Base-by-base conservation (phyloP, 2,329 filamentous ascomycete genomes). In the Chalaropsis thielavioides region DNA sequence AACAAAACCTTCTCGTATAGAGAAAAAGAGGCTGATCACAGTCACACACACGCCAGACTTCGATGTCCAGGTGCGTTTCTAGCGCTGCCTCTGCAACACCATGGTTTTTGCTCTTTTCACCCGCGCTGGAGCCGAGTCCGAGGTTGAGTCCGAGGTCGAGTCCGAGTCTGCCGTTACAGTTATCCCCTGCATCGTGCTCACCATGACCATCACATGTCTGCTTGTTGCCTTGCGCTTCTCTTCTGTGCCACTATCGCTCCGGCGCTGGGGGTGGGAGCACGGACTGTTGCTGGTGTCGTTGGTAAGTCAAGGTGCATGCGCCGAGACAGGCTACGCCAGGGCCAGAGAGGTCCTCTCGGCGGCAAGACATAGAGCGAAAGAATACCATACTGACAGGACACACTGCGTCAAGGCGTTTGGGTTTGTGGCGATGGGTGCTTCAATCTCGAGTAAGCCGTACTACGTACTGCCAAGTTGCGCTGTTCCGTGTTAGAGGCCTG, bases 231-330 rank as follows among this genome's bases (percentile, higher is more conserved):
- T 74, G 44, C 73, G 74, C 10, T 70, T 76, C 62, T 75, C 72
- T 63, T 73, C 74, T n/a, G 69, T 74, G 63, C 68, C 69, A 15
- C 67, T 69, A 11, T 67, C 75, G 62, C 71, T 74, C 35, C 73
- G 72, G 66, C 70, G 72, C 56, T 70, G 74, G 64, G 72, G 72
- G 60, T 60, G 69, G 22, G 74, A 75, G 61, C 74, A 76, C 67
- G 74, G 72, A 70, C 69, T 71, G 24, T 72, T 75, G 58, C 46
- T 76, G 17, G 66, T 72, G 15, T 71, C 74, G 1, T 67, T 74
- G 31, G 69, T 73, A 49, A 64, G 61, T 64, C 49, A 46, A 15
- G 22, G 5, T 58, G n/a, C n/a, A n/a, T n/a, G n/a, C n/a, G 35
- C 35, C 35, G 35, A 38, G 35, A 4, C 35, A 38, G 7, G 35